phyloP scores from a whole-genome alignment of 495 filamentous ascomycete species.

The Talaromyces ruber region DNA sequence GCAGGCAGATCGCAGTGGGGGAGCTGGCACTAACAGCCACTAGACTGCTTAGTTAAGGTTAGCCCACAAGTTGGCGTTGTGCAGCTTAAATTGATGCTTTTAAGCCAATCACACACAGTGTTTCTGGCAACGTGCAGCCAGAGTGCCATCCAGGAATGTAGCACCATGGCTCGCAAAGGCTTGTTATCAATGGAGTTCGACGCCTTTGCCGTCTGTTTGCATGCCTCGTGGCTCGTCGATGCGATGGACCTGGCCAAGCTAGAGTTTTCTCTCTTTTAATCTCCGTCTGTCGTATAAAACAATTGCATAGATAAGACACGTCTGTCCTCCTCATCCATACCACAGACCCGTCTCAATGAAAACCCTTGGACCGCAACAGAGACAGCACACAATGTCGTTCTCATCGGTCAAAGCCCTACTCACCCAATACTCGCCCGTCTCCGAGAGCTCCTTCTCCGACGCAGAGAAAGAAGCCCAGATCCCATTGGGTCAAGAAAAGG shows the following conservation, averaged over 20 bases:
- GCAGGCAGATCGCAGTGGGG: background rate
- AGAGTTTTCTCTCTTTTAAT: background rate
- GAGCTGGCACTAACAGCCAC: background rate
- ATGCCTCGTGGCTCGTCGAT: background rate
- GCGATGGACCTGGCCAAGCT: background rate
- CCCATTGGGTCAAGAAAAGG: conserved; percentile 14
- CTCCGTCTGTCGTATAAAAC: background rate
- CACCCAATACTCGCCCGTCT: conserved; percentile 28
- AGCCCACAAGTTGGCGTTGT: too few species aligned
- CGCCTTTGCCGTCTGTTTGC: background rate
- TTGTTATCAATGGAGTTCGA: background rate
- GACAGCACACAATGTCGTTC: conserved; percentile 23
- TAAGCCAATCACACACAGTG: background rate
- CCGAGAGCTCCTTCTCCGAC: conserved; percentile 24
- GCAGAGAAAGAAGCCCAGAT: conserved; percentile 24
- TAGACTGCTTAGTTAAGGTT: too few species aligned
- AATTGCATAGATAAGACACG: background rate
- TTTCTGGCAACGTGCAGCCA: background rate
- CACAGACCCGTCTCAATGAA: background rate
- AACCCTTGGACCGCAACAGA: too few species aligned
- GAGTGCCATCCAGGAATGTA: background rate
- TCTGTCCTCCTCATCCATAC: background rate
- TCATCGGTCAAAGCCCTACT: conserved; percentile 27
- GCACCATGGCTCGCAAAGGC: background rate
- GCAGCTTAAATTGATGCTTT: background rate